Evolutionary conservation across 208 protist species (phyloP).

Genomic region (Acanthamoeba triangularis): DNA sequence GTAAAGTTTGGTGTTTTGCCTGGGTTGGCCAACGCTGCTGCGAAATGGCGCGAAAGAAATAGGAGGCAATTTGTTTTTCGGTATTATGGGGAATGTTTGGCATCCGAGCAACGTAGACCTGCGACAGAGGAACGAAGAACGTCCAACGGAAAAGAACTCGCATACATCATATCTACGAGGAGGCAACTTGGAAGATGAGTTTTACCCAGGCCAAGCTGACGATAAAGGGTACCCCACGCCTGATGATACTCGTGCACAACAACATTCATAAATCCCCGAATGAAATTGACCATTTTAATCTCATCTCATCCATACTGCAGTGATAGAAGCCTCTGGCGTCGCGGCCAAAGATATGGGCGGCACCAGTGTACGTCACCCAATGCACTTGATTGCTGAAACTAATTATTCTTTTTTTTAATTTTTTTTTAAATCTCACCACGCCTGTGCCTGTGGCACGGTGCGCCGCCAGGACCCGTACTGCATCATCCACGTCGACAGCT

Average conservation of each 20-base stretch:
- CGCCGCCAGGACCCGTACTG: constrained; percentile 1
- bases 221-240: background rate
- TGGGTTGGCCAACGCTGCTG: no score
- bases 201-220: constrained; percentile 33
- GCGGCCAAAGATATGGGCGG: constrained; percentile 56
- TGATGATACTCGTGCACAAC: no score
- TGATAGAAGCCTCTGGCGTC: background rate
- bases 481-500: constrained; percentile 40
- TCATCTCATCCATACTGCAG: background rate
- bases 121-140: background rate
- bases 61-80: background rate
- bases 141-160: background rate
- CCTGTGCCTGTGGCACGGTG: background rate
- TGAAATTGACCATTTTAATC: no score
- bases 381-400: background rate
- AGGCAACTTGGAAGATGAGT: background rate
- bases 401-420: background rate
- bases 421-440: background rate
- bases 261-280: no score
- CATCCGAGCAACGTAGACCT: background rate
- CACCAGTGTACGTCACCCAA: background rate
- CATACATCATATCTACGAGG: no score
- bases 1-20: no score
- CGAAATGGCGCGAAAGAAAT: background rate
- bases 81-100: background rate